Percentiles rank a stretch among this genome's conserved stretches.
Evolutionary conservation across 805 yeast genomes (phyloP).

Genomic region (Lipomyces starkeyi): DNA sequence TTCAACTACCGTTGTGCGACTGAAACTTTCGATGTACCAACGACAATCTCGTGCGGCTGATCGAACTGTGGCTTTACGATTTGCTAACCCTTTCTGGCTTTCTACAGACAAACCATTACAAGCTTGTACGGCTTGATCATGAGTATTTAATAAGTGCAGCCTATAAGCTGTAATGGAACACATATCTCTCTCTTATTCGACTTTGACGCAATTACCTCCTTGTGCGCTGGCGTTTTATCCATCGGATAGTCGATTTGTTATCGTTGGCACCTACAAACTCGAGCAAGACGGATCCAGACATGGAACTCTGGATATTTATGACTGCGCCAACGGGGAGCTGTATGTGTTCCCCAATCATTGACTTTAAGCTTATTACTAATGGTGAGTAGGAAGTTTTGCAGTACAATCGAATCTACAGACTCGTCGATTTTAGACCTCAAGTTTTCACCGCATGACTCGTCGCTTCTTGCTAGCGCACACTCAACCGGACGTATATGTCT

Average conservation of each 20-base stretch:
- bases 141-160: background rate
- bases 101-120: background rate
- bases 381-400: conserved; percentile 12
- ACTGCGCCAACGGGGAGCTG: conserved; percentile 39
- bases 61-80: no score
- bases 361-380: conserved; percentile 12
- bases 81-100: no score
- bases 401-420: conserved; percentile 37
- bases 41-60: no score
- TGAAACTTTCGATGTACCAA: no score
- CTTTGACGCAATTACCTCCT: conserved; percentile 69
- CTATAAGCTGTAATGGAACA: conserved; percentile 9
- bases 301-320: conserved; percentile 63
- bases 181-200: background rate
- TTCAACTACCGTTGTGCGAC: no score
- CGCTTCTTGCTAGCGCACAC: conserved; percentile 66
- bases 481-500: conserved; percentile 75
- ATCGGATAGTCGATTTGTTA: conserved; percentile 52
- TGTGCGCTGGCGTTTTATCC: conserved; percentile 75
- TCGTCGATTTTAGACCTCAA: conserved; percentile 77
- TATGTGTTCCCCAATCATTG: conserved; percentile 3
- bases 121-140: background rate
- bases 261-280: conserved; percentile 83
- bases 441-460: conserved; percentile 60
- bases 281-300: conserved; percentile 63